These are phyloP conservation scores for Lactarius sp. DNA, from an alignment of 768 basidiomycete genomes.

Conservation along the genomic window DNA sequence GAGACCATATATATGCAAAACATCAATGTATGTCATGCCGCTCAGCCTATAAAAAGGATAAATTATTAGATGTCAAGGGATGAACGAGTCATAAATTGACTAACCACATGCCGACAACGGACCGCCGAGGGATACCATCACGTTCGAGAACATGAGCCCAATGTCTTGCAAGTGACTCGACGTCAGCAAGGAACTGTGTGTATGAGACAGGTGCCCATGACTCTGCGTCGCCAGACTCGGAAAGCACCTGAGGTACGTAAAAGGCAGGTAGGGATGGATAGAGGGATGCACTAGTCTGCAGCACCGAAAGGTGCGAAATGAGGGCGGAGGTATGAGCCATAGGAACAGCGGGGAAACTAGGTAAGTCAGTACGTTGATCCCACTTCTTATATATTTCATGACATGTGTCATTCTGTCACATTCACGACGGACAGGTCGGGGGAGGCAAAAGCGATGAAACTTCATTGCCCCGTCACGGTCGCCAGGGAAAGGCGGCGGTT, in stretches of 20 bases:
- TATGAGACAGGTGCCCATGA: conserved; percentile 63
- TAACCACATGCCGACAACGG: conserved; percentile 72
- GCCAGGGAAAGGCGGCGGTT: conserved; percentile 25
- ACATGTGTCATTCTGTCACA: conserved; percentile 19
- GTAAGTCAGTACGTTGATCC: neutral
- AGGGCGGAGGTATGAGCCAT: conserved; percentile 9
- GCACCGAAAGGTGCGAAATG: conserved; percentile 56
- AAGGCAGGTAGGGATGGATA: conserved; percentile 53
- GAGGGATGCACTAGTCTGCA: conserved; percentile 50
- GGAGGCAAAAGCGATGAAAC: conserved; percentile 24
- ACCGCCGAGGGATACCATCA: conserved; percentile 45
- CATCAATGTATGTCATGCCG: conserved; percentile 67
- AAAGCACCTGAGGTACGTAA: conserved; percentile 49
- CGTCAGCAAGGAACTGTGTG: conserved; percentile 55
- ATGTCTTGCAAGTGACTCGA: conserved; percentile 59
- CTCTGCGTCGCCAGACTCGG: conserved; percentile 38
- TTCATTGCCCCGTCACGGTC: conserved; percentile 22
- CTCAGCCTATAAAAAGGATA: conserved; percentile 47
- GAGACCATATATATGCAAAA: conserved; percentile 68
- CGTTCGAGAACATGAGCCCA: conserved; percentile 51
- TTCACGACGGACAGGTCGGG: conserved; percentile 21
- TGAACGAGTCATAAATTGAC: conserved; percentile 27
- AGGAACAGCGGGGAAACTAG: conserved; percentile 13
- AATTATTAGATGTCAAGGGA: conserved; percentile 6
- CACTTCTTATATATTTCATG: conserved; percentile 23